Conservation (phyloP, 2,329 filamentous ascomycete genomes). For the Lachnellula arida region DNA sequence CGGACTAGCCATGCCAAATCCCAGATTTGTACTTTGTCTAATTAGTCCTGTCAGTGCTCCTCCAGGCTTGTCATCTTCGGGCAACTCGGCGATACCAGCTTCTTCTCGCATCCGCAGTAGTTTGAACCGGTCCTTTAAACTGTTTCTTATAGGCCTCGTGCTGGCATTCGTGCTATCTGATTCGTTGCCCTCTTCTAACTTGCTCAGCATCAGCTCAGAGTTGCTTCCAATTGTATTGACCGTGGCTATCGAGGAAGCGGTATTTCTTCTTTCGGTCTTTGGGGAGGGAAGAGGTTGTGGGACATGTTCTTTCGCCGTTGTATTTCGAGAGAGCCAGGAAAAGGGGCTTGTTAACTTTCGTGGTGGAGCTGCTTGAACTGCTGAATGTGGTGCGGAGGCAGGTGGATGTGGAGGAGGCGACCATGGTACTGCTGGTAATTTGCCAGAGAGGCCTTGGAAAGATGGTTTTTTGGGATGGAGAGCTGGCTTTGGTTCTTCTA, state of each 20-base stretch:
- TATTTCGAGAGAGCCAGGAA: constrained; percentile 72
- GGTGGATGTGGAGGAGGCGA: constrained; percentile 44
- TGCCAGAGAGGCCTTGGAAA: constrained; percentile 66
- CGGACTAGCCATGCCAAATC: constrained; percentile 43
- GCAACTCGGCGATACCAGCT: constrained; percentile 50
- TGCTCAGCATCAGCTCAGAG: constrained; percentile 71
- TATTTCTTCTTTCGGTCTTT: constrained; percentile 60
- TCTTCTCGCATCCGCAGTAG: constrained; percentile 71
- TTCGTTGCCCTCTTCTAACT: constrained; percentile 74
- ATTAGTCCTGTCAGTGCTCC: constrained; percentile 39
- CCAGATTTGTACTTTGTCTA: constrained; percentile 38
- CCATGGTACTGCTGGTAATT: constrained; percentile 70
- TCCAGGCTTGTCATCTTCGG: constrained; percentile 41
- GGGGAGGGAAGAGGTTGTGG: constrained; percentile 43
- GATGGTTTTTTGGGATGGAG: constrained; percentile 36
- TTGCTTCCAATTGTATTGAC: constrained; percentile 66
- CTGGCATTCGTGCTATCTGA: constrained; percentile 45
- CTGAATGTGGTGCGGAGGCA: constrained; percentile 15
- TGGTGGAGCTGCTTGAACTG: constrained; percentile 34
- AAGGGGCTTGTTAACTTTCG: constrained; percentile 87
- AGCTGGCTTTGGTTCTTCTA: constrained; percentile 28
- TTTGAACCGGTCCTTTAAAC: constrained; percentile 75
- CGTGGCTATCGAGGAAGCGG: constrained; percentile 66
- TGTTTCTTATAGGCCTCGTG: constrained; percentile 51
- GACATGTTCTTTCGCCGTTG: constrained; percentile 49